Percentiles rank a stretch among this genome's conserved stretches.
Conservation (phyloP, 805 yeast species). For the Ascoidea rubescens region DNA sequence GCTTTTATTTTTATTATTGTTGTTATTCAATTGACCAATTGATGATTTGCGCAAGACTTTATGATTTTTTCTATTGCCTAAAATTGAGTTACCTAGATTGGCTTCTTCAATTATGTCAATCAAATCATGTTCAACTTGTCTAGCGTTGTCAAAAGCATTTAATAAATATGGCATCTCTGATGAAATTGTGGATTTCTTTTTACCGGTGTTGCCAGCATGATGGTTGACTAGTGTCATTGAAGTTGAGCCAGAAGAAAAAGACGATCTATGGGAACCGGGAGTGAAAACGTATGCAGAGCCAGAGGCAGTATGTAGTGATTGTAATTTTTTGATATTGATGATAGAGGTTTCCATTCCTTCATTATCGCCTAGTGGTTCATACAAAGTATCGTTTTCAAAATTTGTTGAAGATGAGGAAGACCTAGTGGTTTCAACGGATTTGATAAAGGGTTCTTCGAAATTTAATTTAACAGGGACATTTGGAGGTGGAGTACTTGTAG, state of each 20-base stretch:
- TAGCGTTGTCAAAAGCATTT: slow-evolving; percentile 54
- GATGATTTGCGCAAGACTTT: too few relatives aligned
- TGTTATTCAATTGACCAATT: too few relatives aligned
- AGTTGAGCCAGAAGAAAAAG: background rate
- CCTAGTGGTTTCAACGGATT: background rate
- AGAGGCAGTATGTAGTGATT: background rate
- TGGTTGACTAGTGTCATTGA: background rate
- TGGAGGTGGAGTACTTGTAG: background rate
- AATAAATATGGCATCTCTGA: slow-evolving; percentile 55
- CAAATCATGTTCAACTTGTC: slow-evolving; percentile 39
- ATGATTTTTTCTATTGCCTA: too few relatives aligned
- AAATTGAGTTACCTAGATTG: too few relatives aligned
- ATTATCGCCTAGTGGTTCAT: slow-evolving; percentile 4
- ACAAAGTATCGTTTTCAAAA: slow-evolving; percentile 8
- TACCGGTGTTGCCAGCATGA: too few relatives aligned
- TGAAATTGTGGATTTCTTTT: slow-evolving; percentile 27
- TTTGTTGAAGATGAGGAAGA: slow-evolving; percentile 3
- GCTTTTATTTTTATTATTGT: too few relatives aligned
- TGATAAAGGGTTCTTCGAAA: too few relatives aligned
- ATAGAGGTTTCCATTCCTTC: background rate
- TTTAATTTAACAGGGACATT: background rate
- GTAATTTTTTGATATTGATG: too few relatives aligned
- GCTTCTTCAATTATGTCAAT: too few relatives aligned
- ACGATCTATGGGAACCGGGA: background rate
- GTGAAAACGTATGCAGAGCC: background rate